Evolutionary conservation across 2,329 filamentous ascomycete species (phyloP), one percentile per base, ranked within the genome.

Genomic region (Paracorniculantispora psalliotae): DNA sequence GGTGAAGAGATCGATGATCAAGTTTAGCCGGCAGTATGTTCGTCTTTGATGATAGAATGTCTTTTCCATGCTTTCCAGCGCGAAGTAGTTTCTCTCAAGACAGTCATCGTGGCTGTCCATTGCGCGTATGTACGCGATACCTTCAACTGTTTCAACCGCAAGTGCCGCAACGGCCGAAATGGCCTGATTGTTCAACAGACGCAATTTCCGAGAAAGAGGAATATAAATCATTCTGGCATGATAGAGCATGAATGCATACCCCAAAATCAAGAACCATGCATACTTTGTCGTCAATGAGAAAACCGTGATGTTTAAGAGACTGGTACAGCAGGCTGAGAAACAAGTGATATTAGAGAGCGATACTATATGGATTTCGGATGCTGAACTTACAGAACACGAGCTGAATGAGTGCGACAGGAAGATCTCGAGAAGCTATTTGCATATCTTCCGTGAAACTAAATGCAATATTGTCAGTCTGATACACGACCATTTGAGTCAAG

Each of bases 141-240:
- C 61, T 48, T 66, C 59, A 37, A 21, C 68, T 1, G 73, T 71
- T 60, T 77, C 74, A 5, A 76, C 56, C 12, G 76, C 71, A 44
- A 63, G 69, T 1, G 69, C 69, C 25, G 67, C 78, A 0, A 83
- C 69, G 0, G 75, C 77, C 0, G 80, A 74, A 47, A 77, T 77
- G 1, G 79, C 74, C 62, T 84, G 79, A n/a, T 1, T 84, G 71
- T 49, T 83, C 81, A 25, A 84, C 15, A 79, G 72, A 33, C 80
- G 77, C 2, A 85, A 68, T 62, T 84, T 81, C 0, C 81, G 75
- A 0, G 81, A 83, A 1, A 81, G 83, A 6, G 77, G 73, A 1
- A 84, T 71, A 33, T 63, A 63, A 25, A 59, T 53, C 5, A 61
- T 61, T 23, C 66, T 63, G 12, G 66, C 26, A 6, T 60, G 21